Conservation (phyloP, 441 rosid species). For the Erodium texanum region DNA sequence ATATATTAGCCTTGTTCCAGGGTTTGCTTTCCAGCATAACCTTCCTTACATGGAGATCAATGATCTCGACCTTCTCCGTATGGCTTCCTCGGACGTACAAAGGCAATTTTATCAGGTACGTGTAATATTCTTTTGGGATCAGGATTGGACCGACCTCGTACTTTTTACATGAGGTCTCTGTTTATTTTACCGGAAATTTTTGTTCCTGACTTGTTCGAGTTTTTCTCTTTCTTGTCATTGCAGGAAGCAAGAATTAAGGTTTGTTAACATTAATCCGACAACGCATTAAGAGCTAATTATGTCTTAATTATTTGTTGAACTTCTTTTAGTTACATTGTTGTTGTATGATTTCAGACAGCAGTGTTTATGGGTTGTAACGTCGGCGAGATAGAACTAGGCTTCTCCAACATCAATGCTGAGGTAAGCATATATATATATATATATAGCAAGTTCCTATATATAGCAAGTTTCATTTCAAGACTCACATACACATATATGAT, state of each 20-base stretch:
- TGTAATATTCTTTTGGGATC: no score
- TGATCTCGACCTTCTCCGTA: constrained; percentile 31
- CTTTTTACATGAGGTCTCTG: no score
- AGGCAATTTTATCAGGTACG: constrained; percentile 56
- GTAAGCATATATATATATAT: constrained; percentile 30
- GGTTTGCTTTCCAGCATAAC: constrained; percentile 47
- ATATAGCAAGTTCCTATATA: no score
- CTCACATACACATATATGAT: no score
- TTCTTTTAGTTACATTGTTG: no score
- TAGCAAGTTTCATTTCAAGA: no score
- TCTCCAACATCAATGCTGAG: constrained; percentile 30
- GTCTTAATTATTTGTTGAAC: no score
- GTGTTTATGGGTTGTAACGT: constrained; percentile 70
- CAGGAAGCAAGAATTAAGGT: constrained; percentile 92
- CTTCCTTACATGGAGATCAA: constrained; percentile 43
- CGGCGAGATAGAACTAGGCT: constrained; percentile 84
- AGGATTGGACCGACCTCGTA: no score
- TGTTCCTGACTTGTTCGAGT: no score
- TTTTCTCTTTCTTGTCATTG: constrained; percentile 12
- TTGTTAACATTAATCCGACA: not conserved
- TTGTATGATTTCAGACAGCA: constrained; percentile 36
- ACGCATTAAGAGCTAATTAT: no score
- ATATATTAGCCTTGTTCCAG: constrained; percentile 46
- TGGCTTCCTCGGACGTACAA: constrained; percentile 38
- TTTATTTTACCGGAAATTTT: no score